Base-by-base conservation (phyloP, 148 eudicot species). In the Fagopyrum homotropicum region DNA sequence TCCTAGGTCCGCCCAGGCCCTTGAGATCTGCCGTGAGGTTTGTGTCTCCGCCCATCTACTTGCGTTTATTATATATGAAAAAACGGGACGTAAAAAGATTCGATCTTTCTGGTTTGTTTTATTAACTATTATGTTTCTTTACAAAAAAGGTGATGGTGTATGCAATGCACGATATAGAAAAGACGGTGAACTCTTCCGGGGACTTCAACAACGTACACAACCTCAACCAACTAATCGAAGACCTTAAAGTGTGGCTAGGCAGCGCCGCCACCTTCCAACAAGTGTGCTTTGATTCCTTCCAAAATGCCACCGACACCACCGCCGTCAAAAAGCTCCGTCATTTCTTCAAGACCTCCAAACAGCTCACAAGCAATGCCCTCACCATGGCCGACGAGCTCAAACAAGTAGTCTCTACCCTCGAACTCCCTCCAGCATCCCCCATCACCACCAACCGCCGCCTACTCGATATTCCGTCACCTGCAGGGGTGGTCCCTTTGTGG, bases 251-350 rank as follows among this genome's bases (percentile, higher is more conserved):
- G 3, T 90, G 96, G 96, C 74, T 83, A 1, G 83, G 90, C 30
- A 89, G 83, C 4, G 84, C 90, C 48, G 74, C 83, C 22, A 88
- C 92, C 0, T 84, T 77, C 72, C 89, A 90, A 40, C 87, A 89
- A 44, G 90, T 88, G 3, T 90, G 92, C 72, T 70, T 88, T 7
- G 92, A 90, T 9, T 88, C 86, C 0, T 90, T 90, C 50, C 86
- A 85, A 79, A 88, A 90, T 80, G 80, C 89, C 1, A 87, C 86
- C 0, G 76, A 85, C 0, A 83, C 85, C n/a, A 83, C 89, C 7
- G 16, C 69, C 0, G 92, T 85, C 0, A 72, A 78, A 15, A 82
- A 81, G 64, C 84, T 90, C 87, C 84, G 84, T 52, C 60, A 74
- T 0, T 35, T 85, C 45, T 80, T 88, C 78, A 83, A 80, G 4